Evolutionary conservation across 2,329 filamentous ascomycete species (phyloP).

Genomic region (Ophiostoma piceae): DNA sequence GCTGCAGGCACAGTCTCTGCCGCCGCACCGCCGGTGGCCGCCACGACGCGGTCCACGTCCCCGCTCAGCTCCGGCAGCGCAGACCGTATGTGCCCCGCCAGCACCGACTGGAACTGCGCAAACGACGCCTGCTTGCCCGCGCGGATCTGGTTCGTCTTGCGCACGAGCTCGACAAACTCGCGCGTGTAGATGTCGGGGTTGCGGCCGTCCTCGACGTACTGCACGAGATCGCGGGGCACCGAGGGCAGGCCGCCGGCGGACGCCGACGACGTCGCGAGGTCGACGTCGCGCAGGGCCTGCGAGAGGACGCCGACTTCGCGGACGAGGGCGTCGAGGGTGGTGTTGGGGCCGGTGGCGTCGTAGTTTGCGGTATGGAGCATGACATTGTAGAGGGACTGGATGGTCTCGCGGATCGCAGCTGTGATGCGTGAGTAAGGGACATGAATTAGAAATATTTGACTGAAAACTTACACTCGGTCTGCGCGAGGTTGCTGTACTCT

Average conservation of each 20-base stretch:
- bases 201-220: slow-evolving; percentile 65
- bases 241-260: slow-evolving; percentile 40
- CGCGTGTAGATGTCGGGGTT: slow-evolving; percentile 71
- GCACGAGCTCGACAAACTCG: slow-evolving; percentile 65
- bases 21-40: slow-evolving; percentile 36
- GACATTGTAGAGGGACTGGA: slow-evolving; percentile 59
- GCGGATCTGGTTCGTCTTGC: slow-evolving; percentile 61
- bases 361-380: slow-evolving; percentile 60
- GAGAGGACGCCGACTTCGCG: slow-evolving; percentile 47
- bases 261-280: slow-evolving; percentile 35
- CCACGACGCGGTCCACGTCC: slow-evolving; percentile 49
- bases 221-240: slow-evolving; percentile 58
- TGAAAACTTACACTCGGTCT: slow-evolving; percentile 25
- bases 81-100: slow-evolving; percentile 53
- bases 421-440: background rate
- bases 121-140: slow-evolving; percentile 61
- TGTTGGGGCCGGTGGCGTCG: slow-evolving; percentile 44
- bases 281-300: slow-evolving; percentile 38
- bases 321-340: slow-evolving; percentile 53
- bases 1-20: background rate
- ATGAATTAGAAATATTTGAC: background rate
- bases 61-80: slow-evolving; percentile 56
- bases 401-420: slow-evolving; percentile 41
- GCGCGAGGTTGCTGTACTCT: slow-evolving; percentile 26
- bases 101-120: slow-evolving; percentile 53